Percentiles rank a stretch among this genome's conserved stretches.
phyloP scores from a whole-genome alignment of 768 basidiomycete genomes.

The Clathrus columnatus region DNA sequence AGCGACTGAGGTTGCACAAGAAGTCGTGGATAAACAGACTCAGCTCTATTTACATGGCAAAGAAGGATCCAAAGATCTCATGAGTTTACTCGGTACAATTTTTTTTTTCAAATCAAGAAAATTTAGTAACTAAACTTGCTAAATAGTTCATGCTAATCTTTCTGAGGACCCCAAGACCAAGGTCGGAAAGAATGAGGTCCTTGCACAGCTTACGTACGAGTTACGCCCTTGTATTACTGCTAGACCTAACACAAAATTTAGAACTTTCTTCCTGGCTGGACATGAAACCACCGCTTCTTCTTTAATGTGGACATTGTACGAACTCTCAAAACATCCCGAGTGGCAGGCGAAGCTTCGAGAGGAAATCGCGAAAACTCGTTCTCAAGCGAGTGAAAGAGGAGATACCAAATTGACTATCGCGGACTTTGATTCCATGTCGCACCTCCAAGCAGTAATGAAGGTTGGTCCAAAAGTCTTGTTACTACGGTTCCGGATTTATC shows the following conservation, averaged over 20 bases:
- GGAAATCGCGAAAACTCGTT: constrained; percentile 20
- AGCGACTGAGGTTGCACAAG: constrained; percentile 18
- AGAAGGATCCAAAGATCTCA: constrained; percentile 23
- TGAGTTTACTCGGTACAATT: constrained; percentile 25
- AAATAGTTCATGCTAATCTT: constrained; percentile 23
- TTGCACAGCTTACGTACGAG: constrained; percentile 24
- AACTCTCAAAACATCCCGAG: constrained; percentile 20
- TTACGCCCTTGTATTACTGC: not conserved
- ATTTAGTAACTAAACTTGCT: not conserved
- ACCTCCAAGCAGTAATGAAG: not conserved
- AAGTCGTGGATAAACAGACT: constrained; percentile 20
- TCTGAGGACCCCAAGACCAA: constrained; percentile 20
- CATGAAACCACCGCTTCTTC: constrained; percentile 24
- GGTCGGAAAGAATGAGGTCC: constrained; percentile 24
- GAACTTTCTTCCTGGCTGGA: not conserved
- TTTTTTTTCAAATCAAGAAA: not conserved
- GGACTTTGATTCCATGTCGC: constrained; percentile 27
- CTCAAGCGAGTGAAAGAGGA: constrained; percentile 16
- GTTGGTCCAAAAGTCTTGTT: not conserved
- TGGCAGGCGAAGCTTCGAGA: constrained; percentile 20
- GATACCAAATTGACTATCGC: constrained; percentile 21
- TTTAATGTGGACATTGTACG: constrained; percentile 22
- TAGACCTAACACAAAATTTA: not conserved
- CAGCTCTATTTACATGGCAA: constrained; percentile 12
- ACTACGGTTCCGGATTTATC: not conserved